Conservation (phyloP, 2,329 filamentous ascomycete genomes). For the Pseudogymnoascus sp. region DNA sequence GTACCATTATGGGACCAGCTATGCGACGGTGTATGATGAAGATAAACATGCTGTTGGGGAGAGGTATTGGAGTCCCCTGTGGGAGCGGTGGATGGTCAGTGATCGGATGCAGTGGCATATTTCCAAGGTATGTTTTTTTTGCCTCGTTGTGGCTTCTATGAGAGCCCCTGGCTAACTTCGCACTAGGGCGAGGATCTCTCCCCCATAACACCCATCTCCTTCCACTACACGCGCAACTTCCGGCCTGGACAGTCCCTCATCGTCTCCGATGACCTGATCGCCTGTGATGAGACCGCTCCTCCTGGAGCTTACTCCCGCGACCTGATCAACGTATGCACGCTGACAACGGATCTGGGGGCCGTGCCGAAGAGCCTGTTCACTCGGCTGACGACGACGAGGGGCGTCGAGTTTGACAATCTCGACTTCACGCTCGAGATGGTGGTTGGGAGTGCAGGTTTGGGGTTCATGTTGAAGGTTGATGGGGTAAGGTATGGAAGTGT, state of each 20-base stretch:
- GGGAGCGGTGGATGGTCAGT: conserved; percentile 77
- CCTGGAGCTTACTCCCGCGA: conserved; percentile 53
- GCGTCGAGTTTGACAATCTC: conserved; percentile 74
- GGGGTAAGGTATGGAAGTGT: conserved; percentile 70
- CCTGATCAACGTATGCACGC: conserved; percentile 66
- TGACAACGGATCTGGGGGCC: conserved; percentile 72
- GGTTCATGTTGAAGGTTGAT: conserved; percentile 74
- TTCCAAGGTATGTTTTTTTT: conserved; percentile 50
- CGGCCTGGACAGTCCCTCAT: conserved; percentile 66
- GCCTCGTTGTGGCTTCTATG: neutral
- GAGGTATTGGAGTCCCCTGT: conserved; percentile 71
- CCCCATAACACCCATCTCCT: conserved; percentile 66
- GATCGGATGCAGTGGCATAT: conserved; percentile 85
- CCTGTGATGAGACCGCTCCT: conserved; percentile 62
- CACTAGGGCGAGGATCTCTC: conserved; percentile 64
- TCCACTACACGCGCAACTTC: conserved; percentile 83
- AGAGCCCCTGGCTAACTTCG: conserved; percentile 12
- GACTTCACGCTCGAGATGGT: conserved; percentile 80
- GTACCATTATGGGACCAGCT: conserved; percentile 69
- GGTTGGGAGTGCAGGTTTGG: conserved; percentile 67
- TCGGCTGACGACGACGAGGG: conserved; percentile 67
- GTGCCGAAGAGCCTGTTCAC: conserved; percentile 70
- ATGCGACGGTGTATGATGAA: conserved; percentile 74
- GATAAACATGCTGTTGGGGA: conserved; percentile 65
- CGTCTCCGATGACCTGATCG: conserved; percentile 74